phyloP scores from a whole-genome alignment of 2,329 filamentous ascomycete species.

The Trichoderma brevicompactum region DNA sequence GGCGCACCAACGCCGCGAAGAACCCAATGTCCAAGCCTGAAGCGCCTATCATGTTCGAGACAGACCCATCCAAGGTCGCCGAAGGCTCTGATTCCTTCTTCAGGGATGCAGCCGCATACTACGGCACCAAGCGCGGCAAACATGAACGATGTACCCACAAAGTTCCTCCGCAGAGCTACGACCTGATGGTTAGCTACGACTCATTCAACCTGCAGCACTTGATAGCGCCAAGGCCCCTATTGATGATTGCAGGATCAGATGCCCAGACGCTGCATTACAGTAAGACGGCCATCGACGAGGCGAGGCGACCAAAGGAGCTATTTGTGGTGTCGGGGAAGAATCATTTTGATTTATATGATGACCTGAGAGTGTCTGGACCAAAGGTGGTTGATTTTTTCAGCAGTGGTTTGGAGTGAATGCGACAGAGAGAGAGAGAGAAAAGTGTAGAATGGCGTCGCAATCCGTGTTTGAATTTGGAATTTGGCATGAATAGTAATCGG shows the following conservation, averaged over 20 bases:
- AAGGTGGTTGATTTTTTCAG: constrained; percentile 35
- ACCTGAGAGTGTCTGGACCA: constrained; percentile 22
- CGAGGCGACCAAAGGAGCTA: constrained; percentile 31
- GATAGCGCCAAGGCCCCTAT: constrained; percentile 30
- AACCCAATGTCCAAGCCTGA: constrained; percentile 8
- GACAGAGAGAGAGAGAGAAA: not conserved
- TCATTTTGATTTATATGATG: constrained; percentile 32
- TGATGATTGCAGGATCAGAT: constrained; percentile 32
- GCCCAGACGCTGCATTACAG: constrained; percentile 30
- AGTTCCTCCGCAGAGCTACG: constrained; percentile 25
- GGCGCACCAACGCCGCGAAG: constrained; percentile 17
- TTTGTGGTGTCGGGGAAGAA: constrained; percentile 29
- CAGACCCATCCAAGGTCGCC: constrained; percentile 13
- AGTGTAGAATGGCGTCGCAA: not conserved
- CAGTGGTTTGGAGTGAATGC: constrained; percentile 2
- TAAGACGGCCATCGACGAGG: constrained; percentile 19
- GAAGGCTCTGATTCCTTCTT: constrained; percentile 18
- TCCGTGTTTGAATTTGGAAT: not conserved
- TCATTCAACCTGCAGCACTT: constrained; percentile 29
- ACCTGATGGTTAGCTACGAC: constrained; percentile 29
- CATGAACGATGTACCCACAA: constrained; percentile 27
- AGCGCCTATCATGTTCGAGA: constrained; percentile 15
- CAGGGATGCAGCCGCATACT: constrained; percentile 30
- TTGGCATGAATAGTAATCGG: constrained; percentile 15
- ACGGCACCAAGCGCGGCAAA: constrained; percentile 29